Conservation (phyloP, 2,329 filamentous ascomycete species). For the Xylaria sp. region DNA sequence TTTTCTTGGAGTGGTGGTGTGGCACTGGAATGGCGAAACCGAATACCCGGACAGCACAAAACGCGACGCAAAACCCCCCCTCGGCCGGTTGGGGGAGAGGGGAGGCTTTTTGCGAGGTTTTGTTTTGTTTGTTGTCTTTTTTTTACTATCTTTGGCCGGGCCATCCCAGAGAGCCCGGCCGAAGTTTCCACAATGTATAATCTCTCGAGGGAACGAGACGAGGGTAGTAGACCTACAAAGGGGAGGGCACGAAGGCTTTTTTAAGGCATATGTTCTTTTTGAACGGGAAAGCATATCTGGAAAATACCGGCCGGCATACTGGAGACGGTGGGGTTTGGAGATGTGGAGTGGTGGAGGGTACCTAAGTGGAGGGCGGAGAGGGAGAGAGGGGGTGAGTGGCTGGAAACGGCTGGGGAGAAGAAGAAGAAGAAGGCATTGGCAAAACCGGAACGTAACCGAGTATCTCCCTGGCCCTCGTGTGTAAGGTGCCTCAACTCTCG, state of each 20-base stretch:
- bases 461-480: background rate
- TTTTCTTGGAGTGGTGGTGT: conserved; percentile 27
- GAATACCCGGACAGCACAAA: conserved; percentile 35
- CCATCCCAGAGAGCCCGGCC: too few species aligned
- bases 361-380: too few species aligned
- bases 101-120: conserved; percentile 12
- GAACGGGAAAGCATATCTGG: conserved; percentile 10
- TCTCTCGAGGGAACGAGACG: conserved; percentile 19
- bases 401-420: conserved; percentile 6
- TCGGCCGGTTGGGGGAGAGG: conserved; percentile 13
- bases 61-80: conserved; percentile 22
- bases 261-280: conserved; percentile 4
- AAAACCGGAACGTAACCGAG: background rate
- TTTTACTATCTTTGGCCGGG: too few species aligned
- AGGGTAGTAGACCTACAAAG: conserved; percentile 1
- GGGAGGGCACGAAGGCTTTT: conserved; percentile 9
- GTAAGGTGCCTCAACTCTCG: too few species aligned
- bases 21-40: conserved; percentile 33
- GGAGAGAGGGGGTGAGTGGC: too few species aligned
- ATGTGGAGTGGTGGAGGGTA: too few species aligned
- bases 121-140: conserved; percentile 17
- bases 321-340: conserved; percentile 14
- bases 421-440: too few species aligned
- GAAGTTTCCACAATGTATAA: conserved; percentile 30
- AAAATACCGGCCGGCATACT: conserved; percentile 14